These are phyloP conservation scores for Pisolithus thermaeus DNA, from an alignment of 1,284 basidiomycete species.

Conservation along the genomic window DNA sequence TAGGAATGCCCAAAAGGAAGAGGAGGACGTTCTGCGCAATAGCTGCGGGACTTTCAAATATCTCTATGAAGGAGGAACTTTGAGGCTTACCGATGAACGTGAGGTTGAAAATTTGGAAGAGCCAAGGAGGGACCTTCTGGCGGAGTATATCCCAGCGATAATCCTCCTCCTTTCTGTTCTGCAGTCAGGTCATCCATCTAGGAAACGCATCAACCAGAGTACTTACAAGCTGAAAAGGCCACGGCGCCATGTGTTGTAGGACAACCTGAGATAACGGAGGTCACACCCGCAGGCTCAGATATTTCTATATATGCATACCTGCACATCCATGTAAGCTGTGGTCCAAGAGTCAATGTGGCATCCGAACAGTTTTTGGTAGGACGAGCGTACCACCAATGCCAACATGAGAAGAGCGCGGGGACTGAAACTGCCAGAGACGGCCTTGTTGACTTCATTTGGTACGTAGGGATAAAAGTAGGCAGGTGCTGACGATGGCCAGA, in stretches of 20 bases:
- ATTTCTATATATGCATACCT: conserved; percentile 32
- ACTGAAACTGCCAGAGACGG: conserved; percentile 45
- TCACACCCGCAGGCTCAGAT: conserved; percentile 1
- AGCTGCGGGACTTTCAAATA: conserved; percentile 33
- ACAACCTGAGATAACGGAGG: conserved; percentile 44
- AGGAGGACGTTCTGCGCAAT: conserved; percentile 78
- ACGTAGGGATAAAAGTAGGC: conserved; percentile 49
- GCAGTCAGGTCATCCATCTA: neutral
- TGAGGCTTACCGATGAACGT: conserved; percentile 62
- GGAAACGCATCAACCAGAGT: neutral
- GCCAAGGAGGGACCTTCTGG: conserved; percentile 53
- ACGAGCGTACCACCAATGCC: conserved; percentile 46
- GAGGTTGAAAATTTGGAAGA: conserved; percentile 80
- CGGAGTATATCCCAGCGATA: conserved; percentile 87
- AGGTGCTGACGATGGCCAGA: conserved; percentile 47
- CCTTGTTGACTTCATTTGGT: conserved; percentile 42
- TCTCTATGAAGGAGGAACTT: neutral
- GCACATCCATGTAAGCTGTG: conserved; percentile 62
- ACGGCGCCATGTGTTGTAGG: conserved; percentile 80
- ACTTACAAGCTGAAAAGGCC: conserved; percentile 74
- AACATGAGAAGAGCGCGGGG: conserved; percentile 72
- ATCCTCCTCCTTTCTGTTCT: conserved; percentile 69
- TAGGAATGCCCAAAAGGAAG: conserved; percentile 62
- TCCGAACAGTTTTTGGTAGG: neutral
- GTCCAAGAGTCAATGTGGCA: conserved; percentile 6